phyloP scores from a whole-genome alignment of 305 asterid species.

The Fraxinus velutina region DNA sequence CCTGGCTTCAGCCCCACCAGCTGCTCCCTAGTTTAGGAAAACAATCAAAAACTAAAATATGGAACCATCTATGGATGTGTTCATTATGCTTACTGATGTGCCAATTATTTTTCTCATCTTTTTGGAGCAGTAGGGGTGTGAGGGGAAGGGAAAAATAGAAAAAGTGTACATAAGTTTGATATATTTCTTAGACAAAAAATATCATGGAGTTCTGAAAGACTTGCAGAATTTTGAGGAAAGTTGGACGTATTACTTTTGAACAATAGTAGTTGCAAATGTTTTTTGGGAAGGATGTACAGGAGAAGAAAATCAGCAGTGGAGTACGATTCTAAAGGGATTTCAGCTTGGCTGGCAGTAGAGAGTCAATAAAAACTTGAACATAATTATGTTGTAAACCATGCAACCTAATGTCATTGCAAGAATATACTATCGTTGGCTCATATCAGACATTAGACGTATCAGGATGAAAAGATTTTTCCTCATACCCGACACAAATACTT shows the following conservation, averaged over 20 bases:
- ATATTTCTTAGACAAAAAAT: background rate
- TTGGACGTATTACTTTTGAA: background rate
- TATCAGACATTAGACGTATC: background rate
- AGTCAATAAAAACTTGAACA: background rate
- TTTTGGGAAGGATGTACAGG: background rate
- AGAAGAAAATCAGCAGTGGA: background rate
- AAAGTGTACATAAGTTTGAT: background rate
- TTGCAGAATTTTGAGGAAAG: background rate
- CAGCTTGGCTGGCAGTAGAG: background rate
- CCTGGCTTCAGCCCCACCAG: conserved; percentile 99
- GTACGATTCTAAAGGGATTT: background rate
- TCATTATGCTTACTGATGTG: background rate
- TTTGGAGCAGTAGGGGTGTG: background rate
- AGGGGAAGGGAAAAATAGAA: background rate
- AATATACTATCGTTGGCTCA: background rate
- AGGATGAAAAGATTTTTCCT: background rate
- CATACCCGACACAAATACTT: background rate
- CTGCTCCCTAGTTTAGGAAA: conserved; percentile 75
- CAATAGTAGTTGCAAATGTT: background rate
- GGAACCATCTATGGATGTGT: background rate
- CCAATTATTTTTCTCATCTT: background rate
- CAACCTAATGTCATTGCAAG: background rate
- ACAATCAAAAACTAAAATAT: conserved; percentile 22
- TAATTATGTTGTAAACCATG: background rate
- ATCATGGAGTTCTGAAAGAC: background rate